Conservation (phyloP, 768 basidiomycete genomes). For the Hygrophorus russula region DNA sequence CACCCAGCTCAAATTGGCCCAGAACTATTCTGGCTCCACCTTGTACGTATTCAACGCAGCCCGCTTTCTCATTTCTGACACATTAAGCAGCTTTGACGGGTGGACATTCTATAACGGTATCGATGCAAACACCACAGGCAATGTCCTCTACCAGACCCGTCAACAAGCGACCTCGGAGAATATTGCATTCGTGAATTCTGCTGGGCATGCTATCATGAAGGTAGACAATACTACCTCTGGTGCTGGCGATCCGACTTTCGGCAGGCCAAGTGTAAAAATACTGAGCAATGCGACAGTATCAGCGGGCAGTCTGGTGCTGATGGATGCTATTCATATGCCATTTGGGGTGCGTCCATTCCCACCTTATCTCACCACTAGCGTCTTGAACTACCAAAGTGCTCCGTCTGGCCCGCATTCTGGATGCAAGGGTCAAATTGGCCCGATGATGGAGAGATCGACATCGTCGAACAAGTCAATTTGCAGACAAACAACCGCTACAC, state of each 20-base stretch:
- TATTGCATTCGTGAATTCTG: slow-evolving; percentile 3
- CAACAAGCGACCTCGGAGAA: background rate
- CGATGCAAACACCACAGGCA: slow-evolving; percentile 3
- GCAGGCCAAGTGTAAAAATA: slow-evolving; percentile 1
- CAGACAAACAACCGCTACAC: slow-evolving; percentile 54
- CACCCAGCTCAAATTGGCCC: background rate
- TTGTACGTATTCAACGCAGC: background rate
- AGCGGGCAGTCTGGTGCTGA: slow-evolving; percentile 5
- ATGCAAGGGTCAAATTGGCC: slow-evolving; percentile 8
- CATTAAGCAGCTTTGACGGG: background rate
- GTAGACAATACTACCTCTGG: slow-evolving; percentile 7
- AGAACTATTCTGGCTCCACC: slow-evolving; percentile 2
- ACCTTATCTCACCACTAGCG: too few relatives aligned
- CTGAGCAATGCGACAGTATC: background rate
- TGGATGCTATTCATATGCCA: slow-evolving; percentile 8
- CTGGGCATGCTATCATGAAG: slow-evolving; percentile 5
- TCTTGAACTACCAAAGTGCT: background rate
- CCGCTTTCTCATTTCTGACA: background rate
- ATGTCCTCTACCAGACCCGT: slow-evolving; percentile 1
- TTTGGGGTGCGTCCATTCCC: slow-evolving; percentile 3
- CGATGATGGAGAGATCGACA: slow-evolving; percentile 9
- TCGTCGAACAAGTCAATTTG: slow-evolving; percentile 29
- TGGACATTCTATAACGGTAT: slow-evolving; percentile 4
- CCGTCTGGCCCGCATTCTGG: slow-evolving; percentile 9
- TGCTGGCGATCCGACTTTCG: background rate